Conservation (phyloP, 1,284 basidiomycete species). For the Cystobasidium slooffiae region DNA sequence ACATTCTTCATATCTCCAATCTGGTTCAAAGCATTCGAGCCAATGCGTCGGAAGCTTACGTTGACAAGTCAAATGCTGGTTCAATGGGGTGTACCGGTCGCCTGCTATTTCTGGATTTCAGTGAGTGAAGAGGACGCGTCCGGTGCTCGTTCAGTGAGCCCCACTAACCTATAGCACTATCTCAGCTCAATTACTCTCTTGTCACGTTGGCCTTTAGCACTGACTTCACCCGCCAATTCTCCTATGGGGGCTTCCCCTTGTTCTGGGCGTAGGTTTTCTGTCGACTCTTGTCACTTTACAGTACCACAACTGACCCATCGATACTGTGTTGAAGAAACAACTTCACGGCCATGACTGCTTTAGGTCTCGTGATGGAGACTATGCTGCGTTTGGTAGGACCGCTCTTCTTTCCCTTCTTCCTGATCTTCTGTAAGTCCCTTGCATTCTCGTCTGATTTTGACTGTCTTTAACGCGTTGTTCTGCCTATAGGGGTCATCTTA, state of each 20-base stretch:
- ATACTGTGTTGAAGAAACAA: slow-evolving; percentile 54
- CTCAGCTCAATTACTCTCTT: slow-evolving; percentile 53
- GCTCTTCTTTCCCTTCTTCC: slow-evolving; percentile 56
- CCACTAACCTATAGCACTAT: not conserved
- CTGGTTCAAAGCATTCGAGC: slow-evolving; percentile 51
- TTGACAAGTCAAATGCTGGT: slow-evolving; percentile 52
- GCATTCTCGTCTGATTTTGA: not conserved
- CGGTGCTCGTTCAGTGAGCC: too few relatives aligned
- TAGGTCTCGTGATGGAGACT: slow-evolving; percentile 57
- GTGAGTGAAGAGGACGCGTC: slow-evolving; percentile 4
- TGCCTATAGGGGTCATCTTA: slow-evolving; percentile 29
- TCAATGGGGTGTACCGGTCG: slow-evolving; percentile 52
- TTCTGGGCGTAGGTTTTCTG: slow-evolving; percentile 37
- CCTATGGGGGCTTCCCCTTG: slow-evolving; percentile 45
- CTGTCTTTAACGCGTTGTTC: not conserved
- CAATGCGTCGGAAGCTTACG: slow-evolving; percentile 51
- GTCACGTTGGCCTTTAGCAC: slow-evolving; percentile 55
- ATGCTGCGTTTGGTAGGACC: slow-evolving; percentile 53
- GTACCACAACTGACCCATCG: slow-evolving; percentile 49
- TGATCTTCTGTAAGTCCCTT: slow-evolving; percentile 52
- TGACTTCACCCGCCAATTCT: slow-evolving; percentile 53
- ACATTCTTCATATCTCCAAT: slow-evolving; percentile 55
- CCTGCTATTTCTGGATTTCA: slow-evolving; percentile 56
- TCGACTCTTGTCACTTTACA: not conserved
- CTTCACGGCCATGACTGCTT: slow-evolving; percentile 54